Evolutionary conservation across 78 protist species (phyloP).

Genomic region (Polysphondylium violaceum): DNA sequence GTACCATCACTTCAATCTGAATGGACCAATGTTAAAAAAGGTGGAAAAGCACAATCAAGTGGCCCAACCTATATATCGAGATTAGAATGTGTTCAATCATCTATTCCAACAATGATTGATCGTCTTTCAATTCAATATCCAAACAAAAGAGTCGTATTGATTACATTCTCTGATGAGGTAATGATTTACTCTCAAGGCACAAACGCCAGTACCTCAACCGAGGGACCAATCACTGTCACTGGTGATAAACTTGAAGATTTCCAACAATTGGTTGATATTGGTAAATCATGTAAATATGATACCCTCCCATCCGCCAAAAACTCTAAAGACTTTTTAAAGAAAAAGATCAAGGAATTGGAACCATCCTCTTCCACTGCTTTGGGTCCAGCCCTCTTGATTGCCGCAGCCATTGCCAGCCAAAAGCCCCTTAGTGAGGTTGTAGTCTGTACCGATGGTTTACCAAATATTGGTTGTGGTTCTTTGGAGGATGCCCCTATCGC

Average conservation of each 20-base stretch:
- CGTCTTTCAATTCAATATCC: constrained; percentile 57
- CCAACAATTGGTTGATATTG: constrained; percentile 32
- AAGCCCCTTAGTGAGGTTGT: constrained; percentile 62
- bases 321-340: constrained; percentile 18
- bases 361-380: constrained; percentile 82
- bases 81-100: constrained; percentile 85
- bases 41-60: not conserved
- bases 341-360: constrained; percentile 39
- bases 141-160: constrained; percentile 72
- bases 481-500: constrained; percentile 54
- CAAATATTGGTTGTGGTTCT: constrained; percentile 81
- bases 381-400: constrained; percentile 75
- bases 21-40: constrained; percentile 42
- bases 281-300: not conserved
- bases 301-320: not conserved
- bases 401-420: constrained; percentile 68
- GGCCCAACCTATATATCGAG: constrained; percentile 80
- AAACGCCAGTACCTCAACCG: not conserved
- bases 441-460: constrained; percentile 86
- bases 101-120: constrained; percentile 83
- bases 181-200: constrained; percentile 9
- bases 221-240: constrained; percentile 35
- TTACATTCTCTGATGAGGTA: constrained; percentile 88
- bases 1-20: constrained; percentile 61
- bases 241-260: constrained; percentile 73